A percentile compares a stretch with the other conserved stretches of the same genome.
These are phyloP conservation scores for Eucalyptus regnans DNA, from an alignment of 345 rosid species.

Conservation along the genomic window DNA sequence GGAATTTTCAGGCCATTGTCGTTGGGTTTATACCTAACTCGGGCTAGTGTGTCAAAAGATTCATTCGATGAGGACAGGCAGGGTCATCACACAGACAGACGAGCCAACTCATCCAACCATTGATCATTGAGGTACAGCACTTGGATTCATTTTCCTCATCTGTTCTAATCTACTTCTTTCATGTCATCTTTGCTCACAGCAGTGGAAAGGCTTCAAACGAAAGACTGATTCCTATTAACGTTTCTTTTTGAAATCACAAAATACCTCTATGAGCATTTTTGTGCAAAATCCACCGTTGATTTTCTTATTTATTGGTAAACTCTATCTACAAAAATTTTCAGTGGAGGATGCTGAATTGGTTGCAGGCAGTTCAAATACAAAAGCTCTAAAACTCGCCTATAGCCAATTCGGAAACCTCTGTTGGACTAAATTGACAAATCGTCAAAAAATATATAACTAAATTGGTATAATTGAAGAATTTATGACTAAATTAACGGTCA, in stretches of 20 bases:
- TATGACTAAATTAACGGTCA: too few species aligned
- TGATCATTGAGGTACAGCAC: neutral
- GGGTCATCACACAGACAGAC: neutral
- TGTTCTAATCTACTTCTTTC: neutral
- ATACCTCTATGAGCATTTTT: neutral
- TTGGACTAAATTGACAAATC: too few species aligned
- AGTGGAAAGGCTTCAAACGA: neutral
- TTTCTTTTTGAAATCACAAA: neutral
- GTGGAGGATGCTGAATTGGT: neutral
- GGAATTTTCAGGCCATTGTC: neutral
- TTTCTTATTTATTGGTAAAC: neutral
- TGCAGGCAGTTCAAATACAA: neutral
- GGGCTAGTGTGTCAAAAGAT: neutral
- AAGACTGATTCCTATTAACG: neutral
- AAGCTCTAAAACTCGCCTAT: neutral
- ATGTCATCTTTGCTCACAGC: neutral
- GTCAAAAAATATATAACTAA: accelerated
- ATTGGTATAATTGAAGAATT: too few species aligned
- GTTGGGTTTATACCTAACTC: neutral
- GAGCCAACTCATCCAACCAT: neutral
- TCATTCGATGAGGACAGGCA: neutral
- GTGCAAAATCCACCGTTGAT: neutral
- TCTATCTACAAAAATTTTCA: neutral
- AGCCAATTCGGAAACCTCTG: too few species aligned
- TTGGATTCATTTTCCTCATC: neutral